Base-by-base conservation (phyloP, 2,329 filamentous ascomycete species). In the Stromatinia cepivora region DNA sequence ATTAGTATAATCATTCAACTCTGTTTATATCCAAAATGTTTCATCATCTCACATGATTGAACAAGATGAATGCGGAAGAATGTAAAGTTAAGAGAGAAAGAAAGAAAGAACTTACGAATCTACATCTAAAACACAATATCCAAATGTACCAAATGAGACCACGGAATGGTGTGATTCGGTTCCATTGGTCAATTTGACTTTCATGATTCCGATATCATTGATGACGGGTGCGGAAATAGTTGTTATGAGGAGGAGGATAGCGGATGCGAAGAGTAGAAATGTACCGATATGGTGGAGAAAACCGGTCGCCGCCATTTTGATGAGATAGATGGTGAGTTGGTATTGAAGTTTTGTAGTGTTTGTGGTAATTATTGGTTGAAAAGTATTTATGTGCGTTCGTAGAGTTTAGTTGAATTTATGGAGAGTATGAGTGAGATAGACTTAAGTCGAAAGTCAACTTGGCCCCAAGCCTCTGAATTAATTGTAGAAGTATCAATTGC, bases 221-320 rank as follows among this genome's bases (percentile, higher is more conserved):
- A 88, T 82, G 56, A 89, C 84, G 11, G 88, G 88, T 0, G 87
- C 80, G 3, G 87, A 85, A 71, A 90, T 85, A 71, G 82, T 83
- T 69, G 85, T 85, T 72, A 90, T 80, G 70, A 89, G 78, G 69
- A 90, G 82, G 62, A 90, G 82, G 66, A 87, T 79, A 58, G 84
- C 81, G 56, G 86, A 81, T 48, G 81, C 79, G 69, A 90, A 82
- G 62, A 90, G 81, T 74, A 89, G 78, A 73, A 87, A 83, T 39
- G 85, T 85, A 77, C 86, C 87, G 67, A 88, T 78, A 76, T 87
- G 83, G 78, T 87, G 86, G 72, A 87, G 73, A 58, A 76, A 68
- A 15, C 76, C 76, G 1, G 75, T 77, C 1, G 73, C 73, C 1
- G 72, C 73, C 75, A 77, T 77, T 70, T 61, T 72, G 72, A 69